Evolutionary conservation across 768 basidiomycete genomes (phyloP).

Genomic region (Naematelia aurantialba): DNA sequence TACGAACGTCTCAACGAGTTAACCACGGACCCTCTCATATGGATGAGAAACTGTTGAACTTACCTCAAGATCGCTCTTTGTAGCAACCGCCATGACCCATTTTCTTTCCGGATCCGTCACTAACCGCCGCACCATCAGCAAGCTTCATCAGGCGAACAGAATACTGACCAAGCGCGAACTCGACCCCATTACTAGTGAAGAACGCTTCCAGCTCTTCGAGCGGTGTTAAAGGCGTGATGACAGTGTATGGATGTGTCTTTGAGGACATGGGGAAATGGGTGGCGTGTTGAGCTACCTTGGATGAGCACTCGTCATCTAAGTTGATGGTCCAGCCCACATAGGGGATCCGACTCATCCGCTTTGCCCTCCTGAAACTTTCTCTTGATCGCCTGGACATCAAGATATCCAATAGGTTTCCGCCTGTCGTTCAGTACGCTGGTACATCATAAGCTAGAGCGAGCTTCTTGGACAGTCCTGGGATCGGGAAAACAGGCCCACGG

Average conservation of each 20-base stretch:
- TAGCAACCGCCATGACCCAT: slow-evolving; percentile 50
- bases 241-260: slow-evolving; percentile 42
- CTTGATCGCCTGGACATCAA: slow-evolving; percentile 74
- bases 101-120: slow-evolving; percentile 65
- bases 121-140: slow-evolving; percentile 40
- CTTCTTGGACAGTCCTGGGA: background rate
- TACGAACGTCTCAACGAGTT: background rate
- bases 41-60: slow-evolving; percentile 9
- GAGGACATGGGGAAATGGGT: slow-evolving; percentile 45
- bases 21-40: background rate
- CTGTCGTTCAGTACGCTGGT: slow-evolving; percentile 68
- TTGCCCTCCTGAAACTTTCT: slow-evolving; percentile 69
- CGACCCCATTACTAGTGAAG: slow-evolving; percentile 49
- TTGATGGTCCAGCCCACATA: slow-evolving; percentile 51
- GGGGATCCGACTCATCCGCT: slow-evolving; percentile 71
- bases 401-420: slow-evolving; percentile 74
- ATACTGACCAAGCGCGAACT: slow-evolving; percentile 39
- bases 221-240: slow-evolving; percentile 75
- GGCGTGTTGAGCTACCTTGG: slow-evolving; percentile 33
- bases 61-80: slow-evolving; percentile 47
- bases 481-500: slow-evolving; percentile 64
- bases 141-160: background rate
- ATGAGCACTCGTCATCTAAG: background rate
- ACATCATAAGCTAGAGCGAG: background rate
- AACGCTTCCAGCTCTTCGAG: slow-evolving; percentile 79